Percentiles rank a stretch among this genome's conserved stretches.
Evolutionary conservation across 2,329 filamentous ascomycete genomes (phyloP).

Genomic region (Raffaelea ambrosiae): DNA sequence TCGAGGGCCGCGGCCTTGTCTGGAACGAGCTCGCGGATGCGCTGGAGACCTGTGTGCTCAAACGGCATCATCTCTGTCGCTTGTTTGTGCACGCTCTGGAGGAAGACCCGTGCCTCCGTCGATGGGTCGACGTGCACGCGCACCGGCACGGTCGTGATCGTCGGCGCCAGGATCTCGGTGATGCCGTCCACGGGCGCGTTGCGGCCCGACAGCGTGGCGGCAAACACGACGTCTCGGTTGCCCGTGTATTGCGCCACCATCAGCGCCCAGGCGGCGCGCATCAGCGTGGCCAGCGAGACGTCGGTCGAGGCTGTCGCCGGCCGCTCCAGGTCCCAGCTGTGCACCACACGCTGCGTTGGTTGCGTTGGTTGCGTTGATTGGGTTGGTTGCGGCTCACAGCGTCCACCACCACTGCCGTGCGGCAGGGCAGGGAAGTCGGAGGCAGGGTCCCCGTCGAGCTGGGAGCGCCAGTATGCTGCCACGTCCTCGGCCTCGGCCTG

Average conservation of each 20-base stretch:
- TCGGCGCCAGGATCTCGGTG: constrained; percentile 50
- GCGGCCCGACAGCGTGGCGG: constrained; percentile 50
- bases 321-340: neutral
- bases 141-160: constrained; percentile 53
- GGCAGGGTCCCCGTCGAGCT: too few species aligned
- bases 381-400: neutral
- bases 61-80: constrained; percentile 40
- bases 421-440: too few species aligned
- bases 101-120: constrained; percentile 38
- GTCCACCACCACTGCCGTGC: too few species aligned
- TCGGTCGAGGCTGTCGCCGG: neutral
- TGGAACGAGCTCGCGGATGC: constrained; percentile 34
- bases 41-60: constrained; percentile 54
- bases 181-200: constrained; percentile 37
- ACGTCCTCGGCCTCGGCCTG: too few species aligned
- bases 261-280: constrained; percentile 52
- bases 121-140: constrained; percentile 35
- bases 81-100: constrained; percentile 11
- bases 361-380: neutral
- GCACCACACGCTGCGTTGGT: too few species aligned
- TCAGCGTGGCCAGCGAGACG: constrained; percentile 28
- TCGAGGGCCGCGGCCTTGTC: neutral
- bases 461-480: too few species aligned
- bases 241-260: constrained; percentile 44
- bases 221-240: constrained; percentile 46